Base-by-base conservation (phyloP, 202 grass and related monocot genomes). In the Panicum hallii region DNA sequence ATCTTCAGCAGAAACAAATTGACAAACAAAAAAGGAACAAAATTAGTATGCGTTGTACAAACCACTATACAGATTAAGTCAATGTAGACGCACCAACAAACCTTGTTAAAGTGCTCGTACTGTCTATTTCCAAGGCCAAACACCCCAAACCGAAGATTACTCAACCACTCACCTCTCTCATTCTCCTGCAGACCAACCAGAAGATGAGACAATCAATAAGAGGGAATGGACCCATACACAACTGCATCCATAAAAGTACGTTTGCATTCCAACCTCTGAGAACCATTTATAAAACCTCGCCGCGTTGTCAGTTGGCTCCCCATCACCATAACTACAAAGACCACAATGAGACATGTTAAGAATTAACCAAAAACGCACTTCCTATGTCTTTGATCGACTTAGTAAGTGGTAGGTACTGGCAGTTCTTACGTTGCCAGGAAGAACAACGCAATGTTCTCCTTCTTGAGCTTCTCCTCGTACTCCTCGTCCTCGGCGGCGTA, bases 61-160 rank as follows among this genome's bases (percentile, higher is more conserved):
- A 58, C 8, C 32, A 74, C 34, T 17, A 6, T 12, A 63, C 8
- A 3, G 26, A 84, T 17, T 5, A 38, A 9, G 67, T 42, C 0
- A 26, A 78, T 53, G 32, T 10, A 63, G 26, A 60, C 63, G 41
- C 20, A 34, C 36, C 43, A 74, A 6, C 82, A 82, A 63, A 91
- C 92, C 92, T 94, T 94, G 70, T 94, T 94, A 76, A 92, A 94
- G 88, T 92, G 92, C 70, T 90, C 92, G 4, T 94, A 94, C 46
- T 94, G 82, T 77, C 82, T 91, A 49, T 94, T 94, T 44, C 90
- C 87, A 7, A 94, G 90, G 23, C 85, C 87, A 78, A 94, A 94
- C 63, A 94, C 92, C 0, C 50, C 92, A 71, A 81, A 92, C 19
- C 58, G 52, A 26, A 92, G 82, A 52, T 90, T 90, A 34, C 48